Percentiles rank a stretch among this genome's conserved stretches.
Evolutionary conservation across 768 basidiomycete species (phyloP).

Genomic region (Mycena capillaripes): DNA sequence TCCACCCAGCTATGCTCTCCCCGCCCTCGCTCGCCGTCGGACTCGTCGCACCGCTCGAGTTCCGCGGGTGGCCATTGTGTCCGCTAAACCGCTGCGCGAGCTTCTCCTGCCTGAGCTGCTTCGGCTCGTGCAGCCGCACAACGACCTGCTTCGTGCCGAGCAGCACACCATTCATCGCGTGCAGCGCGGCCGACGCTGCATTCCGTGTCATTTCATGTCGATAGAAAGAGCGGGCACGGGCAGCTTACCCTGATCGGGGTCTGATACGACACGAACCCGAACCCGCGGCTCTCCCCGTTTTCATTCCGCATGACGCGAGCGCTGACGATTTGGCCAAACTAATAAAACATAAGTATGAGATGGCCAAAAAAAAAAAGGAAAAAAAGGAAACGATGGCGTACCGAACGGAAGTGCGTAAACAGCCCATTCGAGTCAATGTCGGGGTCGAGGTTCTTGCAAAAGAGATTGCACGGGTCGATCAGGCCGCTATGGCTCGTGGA

Average conservation of each 20-base stretch:
- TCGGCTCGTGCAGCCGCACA: constrained; percentile 92
- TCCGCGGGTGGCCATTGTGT: constrained; percentile 81
- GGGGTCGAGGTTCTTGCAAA: constrained; percentile 93
- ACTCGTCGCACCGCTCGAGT: constrained; percentile 87
- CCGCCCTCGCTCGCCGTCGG: constrained; percentile 88
- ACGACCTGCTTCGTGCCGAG: constrained; percentile 85
- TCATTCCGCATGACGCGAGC: constrained; percentile 96
- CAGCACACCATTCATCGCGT: constrained; percentile 82
- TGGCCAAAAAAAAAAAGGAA: no score
- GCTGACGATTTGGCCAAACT: no score
- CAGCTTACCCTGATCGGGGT: constrained; percentile 82
- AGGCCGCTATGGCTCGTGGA: constrained; percentile 87
- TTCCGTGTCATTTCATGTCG: constrained; percentile 11
- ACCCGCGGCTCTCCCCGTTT: constrained; percentile 83
- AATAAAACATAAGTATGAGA: no score
- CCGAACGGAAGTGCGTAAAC: constrained; percentile 88
- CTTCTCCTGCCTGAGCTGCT: constrained; percentile 91
- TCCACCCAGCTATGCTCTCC: constrained; percentile 82
- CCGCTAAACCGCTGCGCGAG: constrained; percentile 86
- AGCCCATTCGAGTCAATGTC: constrained; percentile 89
- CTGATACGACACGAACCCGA: constrained; percentile 93
- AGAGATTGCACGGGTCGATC: constrained; percentile 92
- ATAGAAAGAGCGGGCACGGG: not conserved
- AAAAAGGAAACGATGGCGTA: no score
- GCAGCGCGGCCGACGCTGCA: constrained; percentile 79